Base-by-base conservation (phyloP, 2,329 filamentous ascomycete genomes). In the Pseudovirgaria hyperparasitica region DNA sequence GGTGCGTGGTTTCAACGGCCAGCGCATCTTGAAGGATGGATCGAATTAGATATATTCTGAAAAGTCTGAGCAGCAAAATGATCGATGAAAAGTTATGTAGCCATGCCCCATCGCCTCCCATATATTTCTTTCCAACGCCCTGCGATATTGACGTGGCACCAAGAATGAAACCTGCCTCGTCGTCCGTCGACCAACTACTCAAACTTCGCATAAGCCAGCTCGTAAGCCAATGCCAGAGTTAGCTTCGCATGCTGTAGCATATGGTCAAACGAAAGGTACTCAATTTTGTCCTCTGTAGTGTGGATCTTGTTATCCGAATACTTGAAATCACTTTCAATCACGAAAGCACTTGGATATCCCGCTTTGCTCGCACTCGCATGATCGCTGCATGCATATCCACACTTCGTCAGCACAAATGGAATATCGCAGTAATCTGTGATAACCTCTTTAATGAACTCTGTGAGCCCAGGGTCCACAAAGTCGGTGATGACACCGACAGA, bases 401-500 rank as follows among this genome's bases (percentile, higher is more conserved):
- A 92, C 62, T 87, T 81, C 11, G 84, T 92, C 56, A 86, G 70
- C 26, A 87, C 70, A 54, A 76, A 92, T 6, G 82, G 81, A 35
- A 96, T 90, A 27, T 74, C 70, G 58, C 86, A 94, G 63, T 96
- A 96, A 61, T 72, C 72, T 17, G 72, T 77, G 38, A 94, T 79
- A 33, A 93, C 70, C 43, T 76, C 70, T 66, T 93, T 93, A 64
- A 94, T 87, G 54, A 94, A 96, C 6, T 69, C 65, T 5, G 87
- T 96, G 40, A 96, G 63, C 28, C 68, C 75, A 3, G 74, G 62
- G 50, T 94, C 80, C 23, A 96, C 87, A 43, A 69, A 94, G 55
- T 96, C 87, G 4, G 81, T 85, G 45, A 96, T 92, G 27, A 96
- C 82, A 22, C 87, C 87, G 3, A 96, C 81, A 23, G 75, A 78